These are phyloP conservation scores for Phyllosticta ampelicida DNA, from an alignment of 2,329 filamentous ascomycete genomes.

Conservation along the genomic window DNA sequence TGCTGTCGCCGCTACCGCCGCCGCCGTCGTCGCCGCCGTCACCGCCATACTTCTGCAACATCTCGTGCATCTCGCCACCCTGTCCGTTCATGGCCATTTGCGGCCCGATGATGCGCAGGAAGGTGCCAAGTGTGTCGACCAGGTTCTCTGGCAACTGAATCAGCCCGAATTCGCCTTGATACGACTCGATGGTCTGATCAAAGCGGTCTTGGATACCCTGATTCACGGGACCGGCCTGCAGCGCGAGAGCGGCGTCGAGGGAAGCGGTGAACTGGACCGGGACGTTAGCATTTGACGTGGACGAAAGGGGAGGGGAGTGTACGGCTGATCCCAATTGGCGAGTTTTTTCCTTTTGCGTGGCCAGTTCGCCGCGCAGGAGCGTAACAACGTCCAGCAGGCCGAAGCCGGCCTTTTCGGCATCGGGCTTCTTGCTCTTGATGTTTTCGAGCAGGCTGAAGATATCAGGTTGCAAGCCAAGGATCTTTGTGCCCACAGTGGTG, in stretches of 20 bases:
- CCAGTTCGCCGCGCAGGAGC: background rate
- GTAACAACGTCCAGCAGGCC: constrained; percentile 2
- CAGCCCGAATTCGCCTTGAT: background rate
- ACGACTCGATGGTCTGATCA: background rate
- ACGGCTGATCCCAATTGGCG: constrained; percentile 1
- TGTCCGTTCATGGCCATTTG: background rate
- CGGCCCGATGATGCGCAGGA: background rate
- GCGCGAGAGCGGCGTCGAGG: background rate
- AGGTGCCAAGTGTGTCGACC: background rate
- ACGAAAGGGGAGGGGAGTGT: background rate
- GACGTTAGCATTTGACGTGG: background rate
- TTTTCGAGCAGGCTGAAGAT: constrained; percentile 4
- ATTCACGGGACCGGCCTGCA: background rate
- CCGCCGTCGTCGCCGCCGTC: background rate
- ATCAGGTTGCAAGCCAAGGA: background rate
- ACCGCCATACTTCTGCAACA: background rate
- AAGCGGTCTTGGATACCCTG: background rate
- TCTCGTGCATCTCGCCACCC: background rate
- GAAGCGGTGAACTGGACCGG: background rate
- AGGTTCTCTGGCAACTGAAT: background rate
- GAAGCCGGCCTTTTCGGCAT: background rate
- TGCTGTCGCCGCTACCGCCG: background rate
- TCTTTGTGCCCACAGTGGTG: constrained; percentile 1
- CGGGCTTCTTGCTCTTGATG: constrained; percentile 1
- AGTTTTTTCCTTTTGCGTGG: background rate